Percentiles rank a stretch among this genome's conserved stretches.
Conservation (phyloP, 2,329 filamentous ascomycete genomes). For the Calcarisporium arbuscula region DNA sequence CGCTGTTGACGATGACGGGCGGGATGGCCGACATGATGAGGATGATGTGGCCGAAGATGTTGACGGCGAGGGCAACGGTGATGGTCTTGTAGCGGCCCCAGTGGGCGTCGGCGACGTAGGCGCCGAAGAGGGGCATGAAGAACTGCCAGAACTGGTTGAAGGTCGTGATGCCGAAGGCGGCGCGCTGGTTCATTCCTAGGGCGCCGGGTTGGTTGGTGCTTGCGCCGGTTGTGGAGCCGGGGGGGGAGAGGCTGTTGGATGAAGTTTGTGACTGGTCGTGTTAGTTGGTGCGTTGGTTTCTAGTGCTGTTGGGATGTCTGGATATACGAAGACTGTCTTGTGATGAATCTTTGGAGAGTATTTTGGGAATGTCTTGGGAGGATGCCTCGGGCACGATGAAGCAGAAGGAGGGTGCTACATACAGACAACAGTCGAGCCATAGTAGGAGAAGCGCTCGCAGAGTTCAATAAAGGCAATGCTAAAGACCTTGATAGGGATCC, state of each 20-base stretch:
- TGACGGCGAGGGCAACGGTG: slow-evolving; percentile 51
- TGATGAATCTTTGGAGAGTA: too few species aligned
- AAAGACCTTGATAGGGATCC: slow-evolving; percentile 53
- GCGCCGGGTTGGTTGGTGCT: slow-evolving; percentile 41
- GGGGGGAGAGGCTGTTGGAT: slow-evolving; percentile 52
- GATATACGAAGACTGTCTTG: too few species aligned
- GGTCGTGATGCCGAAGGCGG: slow-evolving; percentile 36
- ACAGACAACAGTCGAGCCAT: slow-evolving; percentile 60
- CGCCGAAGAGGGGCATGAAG: slow-evolving; percentile 50
- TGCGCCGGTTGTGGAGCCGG: slow-evolving; percentile 48
- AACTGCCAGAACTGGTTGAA: slow-evolving; percentile 57
- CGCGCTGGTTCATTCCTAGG: slow-evolving; percentile 50
- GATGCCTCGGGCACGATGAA: too few species aligned
- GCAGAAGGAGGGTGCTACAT: slow-evolving; percentile 33
- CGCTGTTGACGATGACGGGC: slow-evolving; percentile 46
- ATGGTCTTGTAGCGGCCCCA: slow-evolving; percentile 66
- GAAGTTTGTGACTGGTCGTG: slow-evolving; percentile 49
- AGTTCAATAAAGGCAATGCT: slow-evolving; percentile 62
- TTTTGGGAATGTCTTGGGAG: too few species aligned
- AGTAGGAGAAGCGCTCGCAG: slow-evolving; percentile 69
- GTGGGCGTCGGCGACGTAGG: slow-evolving; percentile 47
- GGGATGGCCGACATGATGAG: slow-evolving; percentile 62
- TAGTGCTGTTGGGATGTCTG: too few species aligned
- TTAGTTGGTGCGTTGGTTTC: too few species aligned
- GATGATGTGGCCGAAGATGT: slow-evolving; percentile 60